Evolutionary conservation across 495 filamentous ascomycete genomes (phyloP).

Genomic region (Trichoderma virens): DNA sequence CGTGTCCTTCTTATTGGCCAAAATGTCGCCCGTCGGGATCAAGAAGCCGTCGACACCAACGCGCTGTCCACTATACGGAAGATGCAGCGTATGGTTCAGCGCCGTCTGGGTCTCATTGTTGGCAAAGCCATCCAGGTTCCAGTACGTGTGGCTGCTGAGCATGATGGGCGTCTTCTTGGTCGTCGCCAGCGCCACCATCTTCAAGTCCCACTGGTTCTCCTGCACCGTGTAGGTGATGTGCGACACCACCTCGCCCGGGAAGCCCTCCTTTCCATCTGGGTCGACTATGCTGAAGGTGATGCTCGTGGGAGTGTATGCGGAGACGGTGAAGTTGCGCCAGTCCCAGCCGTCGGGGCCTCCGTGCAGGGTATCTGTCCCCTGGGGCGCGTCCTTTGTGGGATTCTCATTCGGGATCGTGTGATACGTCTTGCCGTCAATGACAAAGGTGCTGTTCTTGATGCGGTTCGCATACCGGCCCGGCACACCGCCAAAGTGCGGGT

Average conservation of each 20-base stretch:
- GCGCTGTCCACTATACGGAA: constrained; percentile 64
- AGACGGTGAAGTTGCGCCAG: constrained; percentile 70
- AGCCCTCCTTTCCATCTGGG: constrained; percentile 59
- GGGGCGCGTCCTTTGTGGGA: constrained; percentile 32
- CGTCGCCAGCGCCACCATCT: constrained; percentile 46
- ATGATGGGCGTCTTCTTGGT: constrained; percentile 60
- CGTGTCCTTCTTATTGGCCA: constrained; percentile 49
- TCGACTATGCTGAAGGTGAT: constrained; percentile 79
- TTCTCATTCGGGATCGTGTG: constrained; percentile 68
- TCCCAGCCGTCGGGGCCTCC: constrained; percentile 80
- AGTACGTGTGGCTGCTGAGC: constrained; percentile 65
- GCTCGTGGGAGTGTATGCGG: constrained; percentile 53
- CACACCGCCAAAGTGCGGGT: constrained; percentile 71
- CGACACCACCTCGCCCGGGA: constrained; percentile 72
- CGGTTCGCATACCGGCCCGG: constrained; percentile 79
- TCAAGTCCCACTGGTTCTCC: constrained; percentile 44
- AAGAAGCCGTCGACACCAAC: constrained; percentile 67
- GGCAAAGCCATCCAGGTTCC: constrained; percentile 78
- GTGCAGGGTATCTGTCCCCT: constrained; percentile 65
- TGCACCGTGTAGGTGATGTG: constrained; percentile 64
- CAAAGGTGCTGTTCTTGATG: constrained; percentile 79
- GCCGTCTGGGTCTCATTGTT: constrained; percentile 51
- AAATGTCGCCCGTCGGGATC: constrained; percentile 70
- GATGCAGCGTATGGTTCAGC: constrained; percentile 64
- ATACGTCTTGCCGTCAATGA: constrained; percentile 56